Percentiles rank a stretch among this genome's conserved stretches.
phyloP scores from a whole-genome alignment of 192 early-diverging fungal species.

The Coemansia sp. region DNA sequence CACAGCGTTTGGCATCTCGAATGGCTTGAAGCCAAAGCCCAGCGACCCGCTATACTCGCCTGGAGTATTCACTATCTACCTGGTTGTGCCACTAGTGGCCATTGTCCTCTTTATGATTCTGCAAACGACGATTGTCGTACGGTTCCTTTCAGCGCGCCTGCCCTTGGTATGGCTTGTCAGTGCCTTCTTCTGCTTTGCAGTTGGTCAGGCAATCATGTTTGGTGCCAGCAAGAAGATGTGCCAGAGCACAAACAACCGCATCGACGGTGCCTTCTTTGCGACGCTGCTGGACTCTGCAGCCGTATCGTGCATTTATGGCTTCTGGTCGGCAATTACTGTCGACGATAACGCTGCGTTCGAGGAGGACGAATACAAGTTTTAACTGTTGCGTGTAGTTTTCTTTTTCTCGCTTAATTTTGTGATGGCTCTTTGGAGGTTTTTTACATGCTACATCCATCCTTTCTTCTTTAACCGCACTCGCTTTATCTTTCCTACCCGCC shows the following conservation, averaged over 20 bases:
- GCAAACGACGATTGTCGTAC: conserved; percentile 48
- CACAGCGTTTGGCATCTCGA: conserved; percentile 52
- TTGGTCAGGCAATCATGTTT: conserved; percentile 52
- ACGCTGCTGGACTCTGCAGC: conserved; percentile 54
- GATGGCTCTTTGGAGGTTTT: conserved; percentile 2
- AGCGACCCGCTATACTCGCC: conserved; percentile 44
- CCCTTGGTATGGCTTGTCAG: conserved; percentile 48
- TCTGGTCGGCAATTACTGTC: conserved; percentile 60
- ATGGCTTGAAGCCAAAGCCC: conserved; percentile 45
- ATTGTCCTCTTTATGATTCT: conserved; percentile 36
- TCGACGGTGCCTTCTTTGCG: conserved; percentile 59
- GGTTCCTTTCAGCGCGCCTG: conserved; percentile 46
- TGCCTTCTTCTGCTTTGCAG: conserved; percentile 46
- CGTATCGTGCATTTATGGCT: conserved; percentile 51
- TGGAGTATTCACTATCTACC: conserved; percentile 49
- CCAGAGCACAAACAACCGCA: conserved; percentile 40
- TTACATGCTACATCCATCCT: conserved; percentile 2
- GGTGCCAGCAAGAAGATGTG: conserved; percentile 56
- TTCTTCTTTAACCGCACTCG: background rate
- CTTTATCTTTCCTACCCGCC: background rate
- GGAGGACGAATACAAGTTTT: conserved; percentile 49
- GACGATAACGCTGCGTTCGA: conserved; percentile 51
- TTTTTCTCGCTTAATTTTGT: conserved; percentile 6
- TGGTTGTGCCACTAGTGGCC: conserved; percentile 51
- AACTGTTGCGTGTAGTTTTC: conserved; percentile 7